Conservation (phyloP, 176 grass and related monocot genomes). For the Carex pumila region DNA sequence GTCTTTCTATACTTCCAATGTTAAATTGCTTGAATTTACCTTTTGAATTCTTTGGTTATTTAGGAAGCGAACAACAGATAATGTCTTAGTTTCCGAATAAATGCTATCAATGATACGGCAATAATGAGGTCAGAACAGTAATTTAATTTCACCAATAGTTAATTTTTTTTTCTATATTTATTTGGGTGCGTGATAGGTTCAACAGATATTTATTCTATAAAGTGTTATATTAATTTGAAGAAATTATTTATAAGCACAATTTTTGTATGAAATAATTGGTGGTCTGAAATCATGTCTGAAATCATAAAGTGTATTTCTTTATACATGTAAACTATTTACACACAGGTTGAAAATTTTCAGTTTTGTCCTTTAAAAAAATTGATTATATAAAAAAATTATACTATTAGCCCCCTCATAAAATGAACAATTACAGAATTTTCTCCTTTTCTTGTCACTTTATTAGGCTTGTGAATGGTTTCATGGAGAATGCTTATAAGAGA, state of each 20-base stretch:
- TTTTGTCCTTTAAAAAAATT: too few species aligned
- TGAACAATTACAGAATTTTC: background rate
- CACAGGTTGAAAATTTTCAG: too few species aligned
- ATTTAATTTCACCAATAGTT: background rate
- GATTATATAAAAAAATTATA: too few species aligned
- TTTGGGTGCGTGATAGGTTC: too few species aligned
- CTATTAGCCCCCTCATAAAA: too few species aligned
- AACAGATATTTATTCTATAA: background rate
- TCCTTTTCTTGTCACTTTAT: background rate
- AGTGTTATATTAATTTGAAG: background rate
- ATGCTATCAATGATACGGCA: conserved; percentile 77
- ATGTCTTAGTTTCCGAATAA: conserved; percentile 44
- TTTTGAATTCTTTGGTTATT: background rate
- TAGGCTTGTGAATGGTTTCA: conserved; percentile 88
- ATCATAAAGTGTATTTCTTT: background rate
- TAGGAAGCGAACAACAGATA: conserved; percentile 37
- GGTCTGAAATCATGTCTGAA: too few species aligned
- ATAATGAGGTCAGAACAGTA: conserved; percentile 48
- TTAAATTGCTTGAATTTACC: conserved; percentile 7
- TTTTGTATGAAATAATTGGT: too few species aligned
- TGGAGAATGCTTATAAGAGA: conserved; percentile 56
- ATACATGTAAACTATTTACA: background rate
- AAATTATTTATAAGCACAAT: too few species aligned
- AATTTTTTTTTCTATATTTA: too few species aligned
- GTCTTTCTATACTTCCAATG: background rate